Evolutionary conservation across 352 stramenopile genomes (phyloP).

Genomic region (Globisporangium cederbergense): DNA sequence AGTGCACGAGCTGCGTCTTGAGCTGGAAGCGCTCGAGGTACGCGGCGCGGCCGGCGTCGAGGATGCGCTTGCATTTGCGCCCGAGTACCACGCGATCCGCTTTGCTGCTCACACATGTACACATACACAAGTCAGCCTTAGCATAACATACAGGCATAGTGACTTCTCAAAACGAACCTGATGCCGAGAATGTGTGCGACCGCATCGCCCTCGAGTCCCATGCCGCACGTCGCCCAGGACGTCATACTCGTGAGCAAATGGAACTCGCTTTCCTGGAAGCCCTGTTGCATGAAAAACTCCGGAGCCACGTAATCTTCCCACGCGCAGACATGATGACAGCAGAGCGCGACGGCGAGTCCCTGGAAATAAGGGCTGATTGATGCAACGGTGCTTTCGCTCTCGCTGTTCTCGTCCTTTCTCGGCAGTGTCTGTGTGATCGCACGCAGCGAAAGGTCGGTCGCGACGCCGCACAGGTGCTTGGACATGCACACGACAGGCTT

Average conservation of each 20-base stretch:
- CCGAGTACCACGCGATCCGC: slow-evolving; percentile 55
- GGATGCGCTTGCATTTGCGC: slow-evolving; percentile 72
- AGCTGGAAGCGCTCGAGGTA: slow-evolving; percentile 51
- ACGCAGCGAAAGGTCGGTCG: slow-evolving; percentile 76
- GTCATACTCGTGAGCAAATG: slow-evolving; percentile 61
- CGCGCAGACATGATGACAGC: slow-evolving; percentile 73
- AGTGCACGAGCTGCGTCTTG: slow-evolving; percentile 71
- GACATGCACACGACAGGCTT: slow-evolving; percentile 76
- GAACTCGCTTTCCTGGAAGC: slow-evolving; percentile 60
- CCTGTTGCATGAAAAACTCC: slow-evolving; percentile 49
- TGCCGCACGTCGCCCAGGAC: slow-evolving; percentile 78
- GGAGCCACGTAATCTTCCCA: slow-evolving; percentile 79
- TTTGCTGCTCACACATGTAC: slow-evolving; percentile 35
- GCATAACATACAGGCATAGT: neutral
- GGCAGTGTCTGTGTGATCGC: slow-evolving; percentile 58
- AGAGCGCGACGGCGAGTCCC: slow-evolving; percentile 69
- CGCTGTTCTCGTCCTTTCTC: neutral
- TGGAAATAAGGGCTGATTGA: slow-evolving; percentile 37
- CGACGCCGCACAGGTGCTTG: slow-evolving; percentile 82
- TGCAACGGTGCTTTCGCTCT: slow-evolving; percentile 1
- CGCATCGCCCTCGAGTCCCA: slow-evolving; percentile 57
- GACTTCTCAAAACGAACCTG: slow-evolving; percentile 28
- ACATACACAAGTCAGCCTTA: neutral
- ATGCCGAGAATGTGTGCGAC: slow-evolving; percentile 71
- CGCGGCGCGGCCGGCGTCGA: slow-evolving; percentile 62